Conservation (phyloP, 371 early-diverging fungal species). For the Apophysomyces ossiformis region DNA sequence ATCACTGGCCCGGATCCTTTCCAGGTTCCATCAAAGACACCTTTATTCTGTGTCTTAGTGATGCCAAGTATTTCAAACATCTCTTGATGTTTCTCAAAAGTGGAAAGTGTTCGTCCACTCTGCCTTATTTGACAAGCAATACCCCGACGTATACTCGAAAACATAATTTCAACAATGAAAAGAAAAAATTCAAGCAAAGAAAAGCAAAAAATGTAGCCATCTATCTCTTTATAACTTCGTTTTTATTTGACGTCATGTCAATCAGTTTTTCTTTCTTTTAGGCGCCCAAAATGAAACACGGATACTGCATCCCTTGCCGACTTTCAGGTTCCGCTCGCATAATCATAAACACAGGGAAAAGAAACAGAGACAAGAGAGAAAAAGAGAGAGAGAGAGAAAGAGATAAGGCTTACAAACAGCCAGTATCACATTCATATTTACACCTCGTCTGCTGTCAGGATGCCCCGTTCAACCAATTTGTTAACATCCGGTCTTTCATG, state of each 20-base stretch:
- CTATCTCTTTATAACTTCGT: not conserved
- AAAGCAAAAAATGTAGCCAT: conserved; percentile 14
- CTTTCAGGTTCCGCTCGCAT: too few species aligned
- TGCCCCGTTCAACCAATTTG: conserved; percentile 61
- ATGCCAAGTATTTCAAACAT: conserved; percentile 77
- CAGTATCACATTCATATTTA: not conserved
- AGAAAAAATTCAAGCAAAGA: not conserved
- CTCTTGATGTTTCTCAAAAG: conserved; percentile 45
- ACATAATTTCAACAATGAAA: not conserved
- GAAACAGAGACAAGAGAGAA: too few species aligned
- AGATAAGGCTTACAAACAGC: too few species aligned
- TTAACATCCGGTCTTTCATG: conserved; percentile 62
- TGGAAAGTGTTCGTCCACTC: conserved; percentile 36
- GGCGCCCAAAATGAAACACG: not conserved
- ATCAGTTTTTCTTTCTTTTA: conserved; percentile 3
- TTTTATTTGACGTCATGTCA: not conserved
- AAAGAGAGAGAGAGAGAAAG: too few species aligned
- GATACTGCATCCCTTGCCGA: not conserved
- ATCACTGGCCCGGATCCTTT: conserved; percentile 78
- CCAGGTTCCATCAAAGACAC: conserved; percentile 94
- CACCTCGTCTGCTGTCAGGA: conserved; percentile 40
- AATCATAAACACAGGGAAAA: too few species aligned
- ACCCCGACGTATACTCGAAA: not conserved
- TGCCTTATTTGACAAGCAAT: not conserved
- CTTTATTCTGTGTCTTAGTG: conserved; percentile 69